Evolutionary conservation across 1,284 basidiomycete genomes (phyloP).

Genomic region (Ganoderma sp.): DNA sequence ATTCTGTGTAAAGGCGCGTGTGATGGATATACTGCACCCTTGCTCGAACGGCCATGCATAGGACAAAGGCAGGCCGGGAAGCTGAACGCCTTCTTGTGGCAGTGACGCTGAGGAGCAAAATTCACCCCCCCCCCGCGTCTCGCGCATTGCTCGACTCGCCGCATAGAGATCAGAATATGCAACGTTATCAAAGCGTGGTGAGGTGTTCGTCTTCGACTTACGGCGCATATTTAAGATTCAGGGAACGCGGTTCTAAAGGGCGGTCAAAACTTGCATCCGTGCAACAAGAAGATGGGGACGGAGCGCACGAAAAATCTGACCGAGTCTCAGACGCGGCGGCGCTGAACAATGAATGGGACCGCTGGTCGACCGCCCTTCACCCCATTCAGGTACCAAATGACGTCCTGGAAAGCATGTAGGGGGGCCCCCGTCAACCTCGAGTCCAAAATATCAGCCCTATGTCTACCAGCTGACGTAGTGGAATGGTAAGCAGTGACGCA

Average conservation of each 20-base stretch:
- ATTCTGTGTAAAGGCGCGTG: background rate
- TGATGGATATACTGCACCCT: background rate
- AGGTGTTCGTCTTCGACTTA: background rate
- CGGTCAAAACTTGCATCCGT: background rate
- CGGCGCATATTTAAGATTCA: background rate
- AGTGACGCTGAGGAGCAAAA: background rate
- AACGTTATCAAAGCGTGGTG: background rate
- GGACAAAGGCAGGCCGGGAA: background rate
- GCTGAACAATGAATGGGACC: background rate
- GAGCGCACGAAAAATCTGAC: background rate
- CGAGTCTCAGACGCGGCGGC: background rate
- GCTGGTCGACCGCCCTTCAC: background rate
- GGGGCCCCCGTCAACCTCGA: background rate
- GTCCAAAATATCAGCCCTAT: background rate
- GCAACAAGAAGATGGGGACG: background rate
- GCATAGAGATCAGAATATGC: background rate
- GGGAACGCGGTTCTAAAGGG: background rate
- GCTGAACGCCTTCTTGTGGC: background rate
- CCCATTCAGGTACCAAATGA: background rate
- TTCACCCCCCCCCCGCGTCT: background rate
- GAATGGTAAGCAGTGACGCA: background rate
- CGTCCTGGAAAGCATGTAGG: conserved; percentile 1
- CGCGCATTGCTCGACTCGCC: no score
- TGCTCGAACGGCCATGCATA: no score
- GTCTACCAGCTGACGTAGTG: background rate